Evolutionary conservation across 805 yeast genomes (phyloP).

Genomic region (Starmerella tilneyi): DNA sequence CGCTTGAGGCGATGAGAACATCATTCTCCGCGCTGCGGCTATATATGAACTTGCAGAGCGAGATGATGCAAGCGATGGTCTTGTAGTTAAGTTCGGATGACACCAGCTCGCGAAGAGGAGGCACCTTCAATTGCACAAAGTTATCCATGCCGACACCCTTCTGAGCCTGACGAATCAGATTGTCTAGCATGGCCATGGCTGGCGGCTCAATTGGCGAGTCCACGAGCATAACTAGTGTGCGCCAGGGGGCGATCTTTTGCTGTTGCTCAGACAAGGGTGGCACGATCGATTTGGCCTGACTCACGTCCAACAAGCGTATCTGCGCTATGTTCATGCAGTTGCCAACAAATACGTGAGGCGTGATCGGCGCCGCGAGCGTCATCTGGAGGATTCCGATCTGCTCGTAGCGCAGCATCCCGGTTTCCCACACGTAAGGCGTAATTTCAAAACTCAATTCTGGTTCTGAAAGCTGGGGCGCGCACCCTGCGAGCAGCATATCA

Average conservation of each 20-base stretch:
- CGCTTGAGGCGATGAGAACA: constrained; percentile 60
- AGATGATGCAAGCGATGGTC: background rate
- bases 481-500: background rate
- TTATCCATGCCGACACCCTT: background rate
- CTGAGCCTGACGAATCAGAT: background rate
- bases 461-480: no score
- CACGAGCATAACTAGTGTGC: background rate
- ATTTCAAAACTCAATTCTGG: no score
- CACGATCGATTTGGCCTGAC: no score
- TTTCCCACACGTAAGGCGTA: constrained; percentile 4
- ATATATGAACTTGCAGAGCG: background rate
- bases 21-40: background rate
- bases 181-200: background rate
- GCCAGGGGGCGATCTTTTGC: no score
- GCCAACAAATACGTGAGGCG: constrained; percentile 64
- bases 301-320: background rate
- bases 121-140: background rate
- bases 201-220: background rate
- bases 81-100: background rate
- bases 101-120: background rate
- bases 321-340: constrained; percentile 51
- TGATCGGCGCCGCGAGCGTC: background rate
- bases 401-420: background rate
- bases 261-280: no score
- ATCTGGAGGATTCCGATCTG: constrained; percentile 25